Percentiles rank a stretch among this genome's conserved stretches.
phyloP scores from a whole-genome alignment of 768 basidiomycete genomes.

The Candolleomyces eurysporus region DNA sequence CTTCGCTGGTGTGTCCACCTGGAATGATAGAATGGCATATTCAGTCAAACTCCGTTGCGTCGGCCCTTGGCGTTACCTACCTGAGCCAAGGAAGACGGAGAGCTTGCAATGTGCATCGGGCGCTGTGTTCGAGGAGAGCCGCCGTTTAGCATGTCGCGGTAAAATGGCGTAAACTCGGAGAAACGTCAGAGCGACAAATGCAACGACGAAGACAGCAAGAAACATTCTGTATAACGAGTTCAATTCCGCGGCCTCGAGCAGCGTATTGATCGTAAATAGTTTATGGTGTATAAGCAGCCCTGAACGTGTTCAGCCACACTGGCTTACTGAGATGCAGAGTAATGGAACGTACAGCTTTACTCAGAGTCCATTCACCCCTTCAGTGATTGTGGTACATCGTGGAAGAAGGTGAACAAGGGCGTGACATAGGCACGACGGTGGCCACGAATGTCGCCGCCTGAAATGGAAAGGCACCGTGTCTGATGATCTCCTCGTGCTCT shows the following conservation, averaged over 20 bases:
- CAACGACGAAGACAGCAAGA: background rate
- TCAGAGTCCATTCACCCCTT: background rate
- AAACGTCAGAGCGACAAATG: constrained; percentile 11
- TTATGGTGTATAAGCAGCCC: too few relatives aligned
- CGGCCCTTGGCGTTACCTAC: constrained; percentile 40
- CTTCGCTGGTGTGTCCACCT: constrained; percentile 97
- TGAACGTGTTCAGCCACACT: too few relatives aligned
- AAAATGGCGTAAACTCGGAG: constrained; percentile 33
- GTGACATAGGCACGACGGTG: background rate
- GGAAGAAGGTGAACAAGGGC: background rate
- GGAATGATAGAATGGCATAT: constrained; percentile 8
- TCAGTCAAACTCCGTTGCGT: background rate
- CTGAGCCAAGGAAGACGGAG: constrained; percentile 92
- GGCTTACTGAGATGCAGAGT: too few relatives aligned
- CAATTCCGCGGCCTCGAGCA: too few relatives aligned
- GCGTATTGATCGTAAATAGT: too few relatives aligned
- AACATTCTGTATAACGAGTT: background rate
- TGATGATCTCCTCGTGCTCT: constrained; percentile 1
- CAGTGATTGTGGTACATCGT: background rate
- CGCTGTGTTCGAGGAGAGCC: background rate
- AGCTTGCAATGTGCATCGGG: constrained; percentile 37
- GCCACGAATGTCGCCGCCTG: background rate
- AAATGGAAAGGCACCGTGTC: background rate
- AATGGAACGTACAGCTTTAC: too few relatives aligned
- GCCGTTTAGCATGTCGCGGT: constrained; percentile 10